Evolutionary conservation across 1,284 basidiomycete species (phyloP).

Genomic region (Porodaedalea pini): DNA sequence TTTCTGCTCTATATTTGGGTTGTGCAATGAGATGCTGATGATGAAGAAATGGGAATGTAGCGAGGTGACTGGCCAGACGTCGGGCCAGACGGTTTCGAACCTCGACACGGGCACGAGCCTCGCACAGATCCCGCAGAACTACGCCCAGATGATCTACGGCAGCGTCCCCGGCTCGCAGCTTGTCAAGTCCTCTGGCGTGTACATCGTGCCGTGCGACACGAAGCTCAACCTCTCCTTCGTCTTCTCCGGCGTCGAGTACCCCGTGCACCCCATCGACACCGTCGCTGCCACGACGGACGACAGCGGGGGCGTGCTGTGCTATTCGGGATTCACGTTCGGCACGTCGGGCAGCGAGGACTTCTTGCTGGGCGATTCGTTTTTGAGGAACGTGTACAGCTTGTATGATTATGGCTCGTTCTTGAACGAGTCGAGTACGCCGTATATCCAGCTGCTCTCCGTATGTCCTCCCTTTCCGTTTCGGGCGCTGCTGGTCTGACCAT

Average conservation of each 20-base stretch:
- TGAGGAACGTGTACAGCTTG: conserved; percentile 20
- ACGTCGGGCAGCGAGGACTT: conserved; percentile 14
- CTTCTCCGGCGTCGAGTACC: conserved; percentile 17
- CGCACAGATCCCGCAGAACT: conserved; percentile 16
- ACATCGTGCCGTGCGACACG: conserved; percentile 20
- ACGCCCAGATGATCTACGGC: conserved; percentile 21
- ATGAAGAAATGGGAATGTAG: background rate
- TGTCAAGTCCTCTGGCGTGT: conserved; percentile 15
- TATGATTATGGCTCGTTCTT: conserved; percentile 19
- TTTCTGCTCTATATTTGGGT: background rate
- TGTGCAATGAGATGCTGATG: background rate
- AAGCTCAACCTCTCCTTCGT: conserved; percentile 19
- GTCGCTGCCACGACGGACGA: conserved; percentile 14
- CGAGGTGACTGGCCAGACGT: conserved; percentile 5
- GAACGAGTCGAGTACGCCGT: conserved; percentile 11
- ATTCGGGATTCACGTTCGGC: conserved; percentile 15
- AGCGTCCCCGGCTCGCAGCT: conserved; percentile 19
- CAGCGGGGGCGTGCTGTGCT: conserved; percentile 13
- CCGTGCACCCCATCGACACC: conserved; percentile 22
- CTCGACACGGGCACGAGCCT: conserved; percentile 22
- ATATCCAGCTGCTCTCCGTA: conserved; percentile 17
- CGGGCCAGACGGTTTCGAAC: conserved; percentile 20
- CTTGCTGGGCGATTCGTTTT: conserved; percentile 20
- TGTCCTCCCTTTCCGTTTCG: background rate
- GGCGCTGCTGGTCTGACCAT: background rate